Base-by-base conservation (phyloP, 2,329 filamentous ascomycete genomes). In the Nemania abortiva region DNA sequence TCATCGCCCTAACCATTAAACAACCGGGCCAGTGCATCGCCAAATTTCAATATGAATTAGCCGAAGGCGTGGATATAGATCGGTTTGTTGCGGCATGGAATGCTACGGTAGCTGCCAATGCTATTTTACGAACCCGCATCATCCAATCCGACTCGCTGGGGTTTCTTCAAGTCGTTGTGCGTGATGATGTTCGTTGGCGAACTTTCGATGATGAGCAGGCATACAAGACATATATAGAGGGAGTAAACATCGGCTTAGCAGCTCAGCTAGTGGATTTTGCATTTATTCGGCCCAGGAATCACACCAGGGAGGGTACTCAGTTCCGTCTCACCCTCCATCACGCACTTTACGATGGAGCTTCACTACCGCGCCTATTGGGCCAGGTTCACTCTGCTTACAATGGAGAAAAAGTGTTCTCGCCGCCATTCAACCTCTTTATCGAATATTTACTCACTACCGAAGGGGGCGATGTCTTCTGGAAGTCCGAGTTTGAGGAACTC, bases 111-210 rank as follows among this genome's bases (percentile, higher is more conserved):
- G 65, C 29, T 22, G 45, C 52, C 4, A 52, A 53, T 20, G 15
- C 34, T 2, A 67, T 67, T 49, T n/a, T 67, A 3, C 65, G 65
- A 34, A 62, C 65, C n/a, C 65, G 65, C 15, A 42, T 67, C 34
- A 63, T 67, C 7, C 31, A 62, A 45, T 45, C 59, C 1, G 31
- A 57, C 18, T 31, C 42, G 1, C 4, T 34, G 1, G 65, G 65
- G 2, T 52, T 29, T 52, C 34, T 67, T 3, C 65, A 63, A 31
- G 52, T 63, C 7, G 65, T 63, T 4, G 31, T 63, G 2, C 34
- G 22, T 10, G 58, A 67, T 22, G 15, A 4, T 2, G 34, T 67
- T 6, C 1, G 29, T 10, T 67, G 59, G 53, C 52, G 22, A 6
- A 62, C 9, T 7, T 53, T 62, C 15, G 53, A 61, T 9, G 37